These are phyloP conservation scores for Leavenworthia alabamica DNA, from an alignment of 345 rosid species.

Conservation along the genomic window DNA sequence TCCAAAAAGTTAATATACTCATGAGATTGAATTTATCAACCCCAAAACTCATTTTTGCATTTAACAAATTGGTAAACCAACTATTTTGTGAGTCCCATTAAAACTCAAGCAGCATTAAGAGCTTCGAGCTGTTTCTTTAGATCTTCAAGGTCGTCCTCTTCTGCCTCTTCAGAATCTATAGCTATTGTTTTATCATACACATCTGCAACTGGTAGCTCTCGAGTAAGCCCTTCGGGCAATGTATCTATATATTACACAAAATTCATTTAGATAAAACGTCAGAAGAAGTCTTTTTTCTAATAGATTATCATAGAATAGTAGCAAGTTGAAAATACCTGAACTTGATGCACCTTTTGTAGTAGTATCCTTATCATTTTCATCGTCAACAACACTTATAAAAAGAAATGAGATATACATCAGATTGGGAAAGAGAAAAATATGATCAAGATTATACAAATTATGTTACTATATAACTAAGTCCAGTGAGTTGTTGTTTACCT, in stretches of 20 bases:
- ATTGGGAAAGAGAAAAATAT: neutral
- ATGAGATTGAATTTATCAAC: conserved; percentile 12
- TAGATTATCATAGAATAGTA: neutral
- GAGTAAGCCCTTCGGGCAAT: conserved; percentile 83
- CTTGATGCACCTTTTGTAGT: conserved; percentile 36
- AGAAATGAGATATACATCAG: conserved; percentile 5
- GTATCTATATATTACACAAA: conserved; percentile 36
- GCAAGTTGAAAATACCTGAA: conserved; percentile 43
- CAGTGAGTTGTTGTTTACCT: conserved; percentile 40
- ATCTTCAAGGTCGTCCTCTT: conserved; percentile 56
- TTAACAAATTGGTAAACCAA: neutral
- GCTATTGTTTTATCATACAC: conserved; percentile 38
- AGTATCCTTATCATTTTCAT: conserved; percentile 43
- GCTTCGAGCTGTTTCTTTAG: conserved; percentile 82
- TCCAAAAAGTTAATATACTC: conserved; percentile 2
- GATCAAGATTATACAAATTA: neutral
- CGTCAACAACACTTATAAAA: conserved; percentile 47
- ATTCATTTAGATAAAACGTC: neutral
- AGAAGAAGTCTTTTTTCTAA: neutral
- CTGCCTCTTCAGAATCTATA: conserved; percentile 39
- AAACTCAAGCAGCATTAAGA: conserved; percentile 52
- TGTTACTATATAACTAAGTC: neutral
- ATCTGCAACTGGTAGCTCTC: conserved; percentile 80
- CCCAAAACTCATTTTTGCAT: neutral
- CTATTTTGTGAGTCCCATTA: neutral